Evolutionary conservation across 768 basidiomycete genomes (phyloP).

Genomic region (Serendipita sp.): DNA sequence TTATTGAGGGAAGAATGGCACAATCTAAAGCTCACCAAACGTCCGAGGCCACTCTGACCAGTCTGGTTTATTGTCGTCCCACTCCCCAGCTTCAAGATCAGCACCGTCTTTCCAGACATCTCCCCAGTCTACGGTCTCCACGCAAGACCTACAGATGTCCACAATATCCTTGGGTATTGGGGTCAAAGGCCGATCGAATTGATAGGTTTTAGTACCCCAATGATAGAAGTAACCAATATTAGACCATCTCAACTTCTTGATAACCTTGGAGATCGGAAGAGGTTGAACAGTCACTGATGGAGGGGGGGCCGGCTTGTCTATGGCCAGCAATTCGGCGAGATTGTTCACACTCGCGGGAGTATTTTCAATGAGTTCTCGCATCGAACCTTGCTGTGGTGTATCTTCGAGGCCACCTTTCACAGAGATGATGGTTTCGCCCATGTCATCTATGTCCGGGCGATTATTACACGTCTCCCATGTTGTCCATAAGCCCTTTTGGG

Average conservation of each 20-base stretch:
- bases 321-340: slow-evolving; percentile 33
- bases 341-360: slow-evolving; percentile 45
- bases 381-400: slow-evolving; percentile 17
- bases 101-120: slow-evolving; percentile 33
- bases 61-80: slow-evolving; percentile 39
- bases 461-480: slow-evolving; percentile 17
- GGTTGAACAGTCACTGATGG: slow-evolving; percentile 50
- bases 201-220: slow-evolving; percentile 93
- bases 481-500: slow-evolving; percentile 65
- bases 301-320: slow-evolving; percentile 43
- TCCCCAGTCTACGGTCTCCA: slow-evolving; percentile 53
- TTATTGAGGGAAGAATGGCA: too few species aligned
- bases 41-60: slow-evolving; percentile 64
- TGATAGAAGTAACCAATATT: slow-evolving; percentile 96
- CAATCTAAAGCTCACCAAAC: slow-evolving; percentile 42
- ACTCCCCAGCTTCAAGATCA: slow-evolving; percentile 23
- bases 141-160: slow-evolving; percentile 45
- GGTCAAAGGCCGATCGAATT: slow-evolving; percentile 58
- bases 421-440: slow-evolving; percentile 20
- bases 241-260: slow-evolving; percentile 80
- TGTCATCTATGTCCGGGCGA: neutral
- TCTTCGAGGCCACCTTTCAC: slow-evolving; percentile 28
- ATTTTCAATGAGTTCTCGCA: slow-evolving; percentile 57
- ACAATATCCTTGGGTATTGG: slow-evolving; percentile 42
- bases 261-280: slow-evolving; percentile 34